Percentiles rank a stretch among this genome's conserved stretches.
Conservation (phyloP, 73 alveolate genomes). For the Paramecium biaurelia region DNA sequence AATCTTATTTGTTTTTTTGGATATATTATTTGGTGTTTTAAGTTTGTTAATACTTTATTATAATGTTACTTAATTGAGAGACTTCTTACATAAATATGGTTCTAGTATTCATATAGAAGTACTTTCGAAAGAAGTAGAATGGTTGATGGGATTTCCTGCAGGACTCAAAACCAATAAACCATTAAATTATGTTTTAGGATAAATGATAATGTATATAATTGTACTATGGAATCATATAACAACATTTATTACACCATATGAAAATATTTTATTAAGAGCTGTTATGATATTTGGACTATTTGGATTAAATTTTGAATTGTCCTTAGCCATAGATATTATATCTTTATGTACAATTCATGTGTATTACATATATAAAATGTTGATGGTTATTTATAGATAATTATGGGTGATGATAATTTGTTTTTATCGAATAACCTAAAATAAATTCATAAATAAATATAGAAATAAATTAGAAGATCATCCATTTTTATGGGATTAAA, state of each 20-base stretch:
- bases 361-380: background rate
- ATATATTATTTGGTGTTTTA: constrained; percentile 67
- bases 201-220: constrained; percentile 67
- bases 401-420: background rate
- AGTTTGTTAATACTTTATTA: constrained; percentile 56
- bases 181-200: constrained; percentile 74
- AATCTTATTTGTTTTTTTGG: constrained; percentile 59
- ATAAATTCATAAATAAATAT: background rate
- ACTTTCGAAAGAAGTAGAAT: constrained; percentile 70
- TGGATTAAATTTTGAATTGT: constrained; percentile 69
- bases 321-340: constrained; percentile 70
- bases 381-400: background rate
- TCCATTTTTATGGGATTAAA: constrained; percentile 68
- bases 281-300: constrained; percentile 70
- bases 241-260: constrained; percentile 67
- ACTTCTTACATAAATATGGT: constrained; percentile 72
- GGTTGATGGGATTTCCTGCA: constrained; percentile 87
- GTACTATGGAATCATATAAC: constrained; percentile 73
- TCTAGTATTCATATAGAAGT: constrained; percentile 79
- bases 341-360: constrained; percentile 50
- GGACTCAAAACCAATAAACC: constrained; percentile 83
- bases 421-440: background rate
- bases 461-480: background rate
- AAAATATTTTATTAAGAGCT: constrained; percentile 63
- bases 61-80: constrained; percentile 61